Percentiles rank a stretch among this genome's conserved stretches.
These are phyloP conservation scores for Tulasnella sp. DNA, from an alignment of 768 basidiomycete genomes.

Conservation along the genomic window DNA sequence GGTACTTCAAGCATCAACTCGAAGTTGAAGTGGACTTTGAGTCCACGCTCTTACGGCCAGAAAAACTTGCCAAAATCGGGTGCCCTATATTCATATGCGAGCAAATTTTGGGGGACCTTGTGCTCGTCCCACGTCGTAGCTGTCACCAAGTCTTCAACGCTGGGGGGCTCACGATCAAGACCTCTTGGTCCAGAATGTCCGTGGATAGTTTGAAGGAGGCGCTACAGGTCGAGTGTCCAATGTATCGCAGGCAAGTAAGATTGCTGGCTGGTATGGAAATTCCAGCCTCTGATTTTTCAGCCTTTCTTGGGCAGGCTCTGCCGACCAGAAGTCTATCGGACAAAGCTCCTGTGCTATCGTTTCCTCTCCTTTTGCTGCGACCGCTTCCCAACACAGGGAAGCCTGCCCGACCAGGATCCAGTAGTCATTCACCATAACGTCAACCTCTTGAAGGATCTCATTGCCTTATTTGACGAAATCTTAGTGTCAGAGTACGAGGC, in stretches of 20 bases:
- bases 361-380: not conserved
- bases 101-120: conserved; percentile 66
- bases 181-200: conserved; percentile 82
- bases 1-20: conserved; percentile 44
- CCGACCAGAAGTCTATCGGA: conserved; percentile 62
- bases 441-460: conserved; percentile 28
- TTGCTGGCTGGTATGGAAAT: not conserved
- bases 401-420: not conserved
- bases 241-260: conserved; percentile 57
- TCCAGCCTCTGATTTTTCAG: not conserved
- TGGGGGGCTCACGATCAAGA: conserved; percentile 74
- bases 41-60: conserved; percentile 23
- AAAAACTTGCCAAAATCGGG: not conserved
- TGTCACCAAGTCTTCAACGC: conserved; percentile 66
- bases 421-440: not conserved
- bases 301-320: conserved; percentile 47
- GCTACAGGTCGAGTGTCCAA: conserved; percentile 60
- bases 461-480: conserved; percentile 42
- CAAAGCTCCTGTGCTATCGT: conserved; percentile 38
- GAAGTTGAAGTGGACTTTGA: conserved; percentile 63
- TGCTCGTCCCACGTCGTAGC: conserved; percentile 69
- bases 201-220: conserved; percentile 47
- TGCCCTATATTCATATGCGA: conserved; percentile 50
- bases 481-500: conserved; percentile 38
- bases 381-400: not conserved